Evolutionary conservation across 345 rosid genomes (phyloP), one percentile per base, ranked within the genome.

Genomic region (Citrus maxima): DNA sequence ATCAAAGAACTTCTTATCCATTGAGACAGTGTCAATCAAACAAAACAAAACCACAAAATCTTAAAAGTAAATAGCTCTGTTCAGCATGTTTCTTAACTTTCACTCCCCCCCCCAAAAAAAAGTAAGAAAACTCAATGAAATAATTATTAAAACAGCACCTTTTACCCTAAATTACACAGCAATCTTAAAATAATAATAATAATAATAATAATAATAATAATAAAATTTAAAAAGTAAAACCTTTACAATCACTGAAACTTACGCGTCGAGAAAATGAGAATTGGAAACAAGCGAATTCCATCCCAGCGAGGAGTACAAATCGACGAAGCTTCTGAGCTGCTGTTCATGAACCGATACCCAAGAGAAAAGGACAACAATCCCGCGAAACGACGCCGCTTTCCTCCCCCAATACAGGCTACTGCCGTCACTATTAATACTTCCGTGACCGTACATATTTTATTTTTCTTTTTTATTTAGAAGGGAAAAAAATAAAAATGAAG

Each of bases 261-360:
- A 92, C 98, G 92, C 90, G 86, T 82, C 78, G 83, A 96, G 86
- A 77, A 96, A 96, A 84, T 88, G 92, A 75, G 97, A 85, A 68
- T 82, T 92, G 49, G 93, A 89, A 80, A 94, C 86, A 72, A 96
- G 97, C 37, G 97, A 90, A 78, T 89, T 88, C 99, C 98, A 96
- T 2, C 94, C 90, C 6, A 96, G 94, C 78, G 99, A 93, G 24
- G 97, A 89, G 80, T 93, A 94, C 78, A 96, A 86, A 84, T 94
- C 93, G 38, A 90, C 83, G 79, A 81, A 89, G 78, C 74, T 87
- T 24, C 77, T 35, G 65, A 93, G 80, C 34, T 85, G 90, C 38
- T 63, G 76, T n/a, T 90, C 89, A 46, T 77, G 81, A 78, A 90
- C 79, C 58, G 97, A 93, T 40, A 88, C 82, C 98, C 99, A 96